Evolutionary conservation across 257 asterid genomes (phyloP).

Genomic region (Solanum appendiculatum): DNA sequence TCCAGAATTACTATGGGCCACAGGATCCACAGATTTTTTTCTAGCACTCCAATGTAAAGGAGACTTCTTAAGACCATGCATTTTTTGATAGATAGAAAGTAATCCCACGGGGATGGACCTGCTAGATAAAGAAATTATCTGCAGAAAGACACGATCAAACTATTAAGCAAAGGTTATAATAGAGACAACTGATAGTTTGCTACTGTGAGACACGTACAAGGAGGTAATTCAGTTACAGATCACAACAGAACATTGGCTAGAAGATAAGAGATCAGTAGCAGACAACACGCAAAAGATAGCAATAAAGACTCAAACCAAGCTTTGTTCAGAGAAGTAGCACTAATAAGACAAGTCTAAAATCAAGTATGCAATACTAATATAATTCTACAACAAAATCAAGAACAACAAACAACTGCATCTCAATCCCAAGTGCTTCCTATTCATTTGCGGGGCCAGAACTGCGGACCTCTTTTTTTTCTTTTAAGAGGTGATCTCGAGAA

Average conservation of each 20-base stretch:
- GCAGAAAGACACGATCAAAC: background rate
- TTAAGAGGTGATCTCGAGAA: background rate
- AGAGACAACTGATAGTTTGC: background rate
- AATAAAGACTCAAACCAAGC: background rate
- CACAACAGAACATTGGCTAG: background rate
- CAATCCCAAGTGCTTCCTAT: background rate
- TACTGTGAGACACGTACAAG: background rate
- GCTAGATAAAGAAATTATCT: background rate
- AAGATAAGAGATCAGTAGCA: background rate
- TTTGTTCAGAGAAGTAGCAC: background rate
- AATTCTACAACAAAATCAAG: background rate
- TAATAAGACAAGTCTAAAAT: background rate
- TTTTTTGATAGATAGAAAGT: slow-evolving; percentile 15
- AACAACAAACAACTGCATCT: background rate
- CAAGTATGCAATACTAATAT: background rate
- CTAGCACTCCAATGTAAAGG: slow-evolving; percentile 42
- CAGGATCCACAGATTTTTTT: slow-evolving; percentile 25
- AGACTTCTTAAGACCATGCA: slow-evolving; percentile 61
- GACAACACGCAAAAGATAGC: background rate
- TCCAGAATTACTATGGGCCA: background rate
- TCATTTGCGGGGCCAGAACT: background rate
- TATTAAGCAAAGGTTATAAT: background rate
- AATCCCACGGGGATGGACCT: background rate
- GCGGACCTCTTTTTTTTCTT: background rate
- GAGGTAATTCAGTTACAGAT: background rate